Evolutionary conservation across 2,329 filamentous ascomycete species (phyloP).

Genomic region (Talaromyces sp.): DNA sequence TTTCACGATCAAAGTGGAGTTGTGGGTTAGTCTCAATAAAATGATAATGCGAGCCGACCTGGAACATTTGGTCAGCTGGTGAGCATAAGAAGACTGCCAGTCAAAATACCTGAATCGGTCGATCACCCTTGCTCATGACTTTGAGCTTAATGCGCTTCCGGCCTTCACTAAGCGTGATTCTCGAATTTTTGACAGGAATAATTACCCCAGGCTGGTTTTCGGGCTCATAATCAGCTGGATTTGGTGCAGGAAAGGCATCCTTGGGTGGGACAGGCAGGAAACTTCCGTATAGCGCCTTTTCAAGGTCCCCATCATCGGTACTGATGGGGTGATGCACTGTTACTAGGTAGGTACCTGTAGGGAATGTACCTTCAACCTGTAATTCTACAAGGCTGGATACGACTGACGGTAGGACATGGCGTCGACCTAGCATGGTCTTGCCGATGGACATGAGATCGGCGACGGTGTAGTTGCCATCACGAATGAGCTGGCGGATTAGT

Average conservation of each 20-base stretch:
- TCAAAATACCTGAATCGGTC: conserved; percentile 70
- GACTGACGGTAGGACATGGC: conserved; percentile 83
- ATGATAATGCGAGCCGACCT: conserved; percentile 89
- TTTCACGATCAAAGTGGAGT: conserved; percentile 78
- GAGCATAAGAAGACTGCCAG: neutral
- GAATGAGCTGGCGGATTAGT: conserved; percentile 62
- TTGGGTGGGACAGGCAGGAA: conserved; percentile 75
- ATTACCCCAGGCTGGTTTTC: conserved; percentile 74
- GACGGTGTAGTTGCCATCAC: conserved; percentile 89
- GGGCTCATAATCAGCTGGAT: conserved; percentile 60
- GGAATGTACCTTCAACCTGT: conserved; percentile 92
- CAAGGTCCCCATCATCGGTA: conserved; percentile 77
- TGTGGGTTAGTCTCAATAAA: conserved; percentile 92
- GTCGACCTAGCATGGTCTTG: conserved; percentile 84
- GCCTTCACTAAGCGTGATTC: conserved; percentile 66
- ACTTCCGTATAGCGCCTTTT: conserved; percentile 82
- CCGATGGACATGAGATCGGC: conserved; percentile 91
- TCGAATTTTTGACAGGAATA: conserved; percentile 59
- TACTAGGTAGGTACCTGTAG: conserved; percentile 83
- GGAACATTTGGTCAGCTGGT: neutral
- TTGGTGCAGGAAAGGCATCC: conserved; percentile 62
- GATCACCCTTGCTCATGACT: conserved; percentile 81
- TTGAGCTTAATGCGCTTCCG: conserved; percentile 66
- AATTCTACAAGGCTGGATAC: conserved; percentile 73
- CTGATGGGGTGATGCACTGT: conserved; percentile 88